A percentile compares a stretch with the other conserved stretches of the same genome.
Conservation (phyloP, 495 filamentous ascomycete species). For the Neurospora sp. region DNA sequence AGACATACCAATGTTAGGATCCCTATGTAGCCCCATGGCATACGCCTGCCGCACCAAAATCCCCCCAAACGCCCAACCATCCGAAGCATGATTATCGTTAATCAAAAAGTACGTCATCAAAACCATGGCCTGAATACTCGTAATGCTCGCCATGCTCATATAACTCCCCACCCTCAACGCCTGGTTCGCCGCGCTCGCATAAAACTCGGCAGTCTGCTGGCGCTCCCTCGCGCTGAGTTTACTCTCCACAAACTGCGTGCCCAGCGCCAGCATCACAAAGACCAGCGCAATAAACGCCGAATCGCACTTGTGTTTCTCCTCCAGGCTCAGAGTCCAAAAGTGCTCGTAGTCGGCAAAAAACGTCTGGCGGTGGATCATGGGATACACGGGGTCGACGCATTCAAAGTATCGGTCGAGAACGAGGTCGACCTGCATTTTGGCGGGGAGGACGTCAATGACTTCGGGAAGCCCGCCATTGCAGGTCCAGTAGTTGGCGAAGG, state of each 20-base stretch:
- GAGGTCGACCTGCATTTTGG: slow-evolving; percentile 61
- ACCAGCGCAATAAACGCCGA: slow-evolving; percentile 52
- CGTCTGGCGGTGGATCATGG: slow-evolving; percentile 54
- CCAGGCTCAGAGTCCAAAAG: slow-evolving; percentile 49
- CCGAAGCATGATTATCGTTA: slow-evolving; percentile 67
- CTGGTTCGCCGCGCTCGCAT: slow-evolving; percentile 62
- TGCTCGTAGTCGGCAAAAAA: slow-evolving; percentile 62
- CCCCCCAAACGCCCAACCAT: slow-evolving; percentile 66
- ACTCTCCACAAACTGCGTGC: slow-evolving; percentile 58
- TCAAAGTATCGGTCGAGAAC: slow-evolving; percentile 61
- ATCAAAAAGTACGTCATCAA: slow-evolving; percentile 66
- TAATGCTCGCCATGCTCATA: slow-evolving; percentile 52
- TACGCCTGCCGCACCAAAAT: slow-evolving; percentile 62
- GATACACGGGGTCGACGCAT: slow-evolving; percentile 63
- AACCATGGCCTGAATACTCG: slow-evolving; percentile 65
- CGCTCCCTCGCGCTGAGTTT: slow-evolving; percentile 40
- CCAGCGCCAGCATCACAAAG: slow-evolving; percentile 61
- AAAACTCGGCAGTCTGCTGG: slow-evolving; percentile 65
- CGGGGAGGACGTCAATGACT: slow-evolving; percentile 58
- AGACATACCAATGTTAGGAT: slow-evolving; percentile 51
- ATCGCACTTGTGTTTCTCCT: slow-evolving; percentile 44
- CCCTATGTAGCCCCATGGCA: slow-evolving; percentile 64
- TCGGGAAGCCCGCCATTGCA: slow-evolving; percentile 59
- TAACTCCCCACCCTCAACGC: slow-evolving; percentile 58
- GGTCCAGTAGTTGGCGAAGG: slow-evolving; percentile 71